Base-by-base conservation (phyloP, 305 asterid species). In the Lippia alba region DNA sequence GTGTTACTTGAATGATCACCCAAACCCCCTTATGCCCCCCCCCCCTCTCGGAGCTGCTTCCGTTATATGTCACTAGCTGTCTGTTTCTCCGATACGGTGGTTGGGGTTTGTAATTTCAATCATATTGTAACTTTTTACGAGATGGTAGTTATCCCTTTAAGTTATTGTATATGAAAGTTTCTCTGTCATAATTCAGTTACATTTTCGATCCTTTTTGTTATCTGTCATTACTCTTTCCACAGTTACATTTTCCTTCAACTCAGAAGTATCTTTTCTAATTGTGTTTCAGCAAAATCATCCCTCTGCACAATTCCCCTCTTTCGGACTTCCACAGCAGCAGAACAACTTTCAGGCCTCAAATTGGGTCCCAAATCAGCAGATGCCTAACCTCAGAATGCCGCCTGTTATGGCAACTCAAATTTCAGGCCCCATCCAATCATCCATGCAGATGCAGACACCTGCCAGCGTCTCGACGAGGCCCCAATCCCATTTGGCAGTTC, bases 341-440 rank as follows among this genome's bases (percentile, higher is more conserved):
- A 70, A 51, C 70, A 11, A 46, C 40, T 56, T 68, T 63, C 82
- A 39, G 71, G 81, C 75, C 57, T 56, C 79, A 8, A 75, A 70
- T 73, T 91, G 74, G 74, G 66, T 45, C n/a, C 82, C 71, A n/a
- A 83, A 39, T 68, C 82, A 32, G 74, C 78, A 56, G 24, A 65
- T 50, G 60, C 33, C 34, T 4, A 79, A 48, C 49, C 40, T 48
- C 50, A 61, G 79, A 68, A 65, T 50, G 44, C 73, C 77, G 63
- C 30, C 30, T 24, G 30, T 24, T 1, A 24, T 83, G 41, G 51
- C 5, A 76, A 46, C 59, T 67, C 88, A 44, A 44, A 1, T 11
- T 3, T 11, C 77, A 24, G 67, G 71, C 51, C 67, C 14, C 54
- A 34, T 61, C 59, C 81, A 70, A 49, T 45, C 84, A 57, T 49